Evolutionary conservation across 768 basidiomycete species (phyloP), one percentile per base, ranked within the genome.

Genomic region (Asterophora parasitica): DNA sequence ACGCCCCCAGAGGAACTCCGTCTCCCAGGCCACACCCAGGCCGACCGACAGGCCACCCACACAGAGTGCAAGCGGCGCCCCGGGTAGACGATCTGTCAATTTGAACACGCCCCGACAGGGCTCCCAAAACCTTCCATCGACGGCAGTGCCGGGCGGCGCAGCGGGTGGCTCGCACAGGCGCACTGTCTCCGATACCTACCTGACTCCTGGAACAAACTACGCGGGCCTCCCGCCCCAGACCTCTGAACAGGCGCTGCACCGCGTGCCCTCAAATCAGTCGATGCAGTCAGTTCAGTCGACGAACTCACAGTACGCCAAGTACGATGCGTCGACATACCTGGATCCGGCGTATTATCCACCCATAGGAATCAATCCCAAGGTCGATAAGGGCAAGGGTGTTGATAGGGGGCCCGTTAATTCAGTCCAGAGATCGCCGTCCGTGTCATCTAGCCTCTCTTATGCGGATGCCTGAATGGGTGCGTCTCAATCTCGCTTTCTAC

Each of bases 251-350:
- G 15, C 30, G 11, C 43, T 55, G 20, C 31, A 46, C 17, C 53
- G 50, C 7, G 35, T 45, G 4, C 9, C 46, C 9, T 55, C 53
- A 4, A 51, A 49, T 20, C 47, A 42, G 26, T 55, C 53, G 7
- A 51, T 49, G 37, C 38, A 13, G 3, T 55, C 53, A 16, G 44
- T 38, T 6, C 41, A 41, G 31, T 54, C 53, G 7, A 23, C 23
- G 23, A 23, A 23, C 23, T 23, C 23, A 23, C 47, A 43, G 41
- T 55, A 55, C 30, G 26, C 43, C 11, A 43, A 17, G 37, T 55
- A 42, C n/a, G 43, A 51, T 23, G 43, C 32, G 3, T 19, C n/a
- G 13, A 23, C 39, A 8, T 55, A 55, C 40, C 20, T 42, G 44
- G 53, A 55, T 13, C 53, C 53, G 19, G 35, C 35, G 9, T 28